phyloP scores from a whole-genome alignment of 73 alveolate species.

The Durusdinium trenchii region DNA sequence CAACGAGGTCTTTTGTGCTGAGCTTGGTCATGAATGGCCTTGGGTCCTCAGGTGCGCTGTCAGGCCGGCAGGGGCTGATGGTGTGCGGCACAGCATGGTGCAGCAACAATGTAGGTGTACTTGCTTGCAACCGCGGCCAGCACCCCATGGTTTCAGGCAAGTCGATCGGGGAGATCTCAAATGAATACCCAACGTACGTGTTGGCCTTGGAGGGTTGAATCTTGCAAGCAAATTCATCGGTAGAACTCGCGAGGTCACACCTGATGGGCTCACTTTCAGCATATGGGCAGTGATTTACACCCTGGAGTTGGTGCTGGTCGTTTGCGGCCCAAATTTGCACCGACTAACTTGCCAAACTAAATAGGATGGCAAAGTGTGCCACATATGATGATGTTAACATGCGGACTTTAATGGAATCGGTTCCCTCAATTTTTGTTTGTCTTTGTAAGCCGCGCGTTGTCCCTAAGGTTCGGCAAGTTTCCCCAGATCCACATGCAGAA shows the following conservation, averaged over 20 bases:
- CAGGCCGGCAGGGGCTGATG: not conserved
- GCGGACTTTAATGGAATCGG: too few relatives aligned
- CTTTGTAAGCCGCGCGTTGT: not conserved
- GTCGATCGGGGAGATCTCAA: conserved; percentile 38
- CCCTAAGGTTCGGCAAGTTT: conserved; percentile 18
- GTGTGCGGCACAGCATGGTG: not conserved
- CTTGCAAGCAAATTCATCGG: not conserved
- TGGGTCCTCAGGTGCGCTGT: not conserved
- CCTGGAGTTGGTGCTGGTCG: conserved; percentile 37
- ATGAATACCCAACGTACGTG: conserved; percentile 55
- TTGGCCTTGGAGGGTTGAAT: not conserved
- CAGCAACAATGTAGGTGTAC: not conserved
- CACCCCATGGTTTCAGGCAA: not conserved
- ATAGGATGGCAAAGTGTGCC: too few relatives aligned
- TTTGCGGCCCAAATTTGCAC: not conserved
- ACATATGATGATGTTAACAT: too few relatives aligned
- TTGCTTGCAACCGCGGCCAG: not conserved
- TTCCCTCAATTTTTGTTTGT: not conserved
- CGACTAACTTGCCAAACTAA: too few relatives aligned
- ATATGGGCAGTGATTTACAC: conserved; percentile 71
- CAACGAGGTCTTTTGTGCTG: conserved; percentile 23
- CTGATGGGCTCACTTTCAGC: conserved; percentile 46
- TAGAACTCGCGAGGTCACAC: conserved; percentile 16
- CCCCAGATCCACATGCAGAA: not conserved
- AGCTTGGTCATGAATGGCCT: conserved; percentile 74